Evolutionary conservation across 257 asterid species (phyloP).

Genomic region (Solanum tarapatanum): DNA sequence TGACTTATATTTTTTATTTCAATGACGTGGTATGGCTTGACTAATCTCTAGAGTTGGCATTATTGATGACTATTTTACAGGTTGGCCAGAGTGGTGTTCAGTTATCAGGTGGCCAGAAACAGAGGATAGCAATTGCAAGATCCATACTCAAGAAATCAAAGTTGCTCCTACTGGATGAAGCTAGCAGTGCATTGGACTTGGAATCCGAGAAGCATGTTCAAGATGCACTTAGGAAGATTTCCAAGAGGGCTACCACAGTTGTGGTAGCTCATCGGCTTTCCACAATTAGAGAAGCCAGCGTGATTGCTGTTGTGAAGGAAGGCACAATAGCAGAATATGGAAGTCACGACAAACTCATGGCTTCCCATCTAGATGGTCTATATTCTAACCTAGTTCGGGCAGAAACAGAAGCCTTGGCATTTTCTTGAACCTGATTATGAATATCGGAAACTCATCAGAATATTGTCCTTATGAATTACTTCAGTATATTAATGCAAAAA

Average conservation of each 20-base stretch:
- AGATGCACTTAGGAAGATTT: conserved; percentile 50
- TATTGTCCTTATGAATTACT: not conserved
- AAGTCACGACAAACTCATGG: conserved; percentile 45
- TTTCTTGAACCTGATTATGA: conserved; percentile 21
- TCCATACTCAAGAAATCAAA: conserved; percentile 60
- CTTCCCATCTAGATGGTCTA: conserved; percentile 41
- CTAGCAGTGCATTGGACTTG: conserved; percentile 78
- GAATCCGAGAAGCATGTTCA: conserved; percentile 76
- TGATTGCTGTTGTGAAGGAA: conserved; percentile 50
- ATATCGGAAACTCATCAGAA: not conserved
- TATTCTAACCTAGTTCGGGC: conserved; percentile 60
- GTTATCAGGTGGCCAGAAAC: conserved; percentile 86
- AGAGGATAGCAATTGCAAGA: conserved; percentile 80
- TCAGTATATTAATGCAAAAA: not conserved
- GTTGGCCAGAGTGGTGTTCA: conserved; percentile 77
- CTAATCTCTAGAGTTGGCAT: not conserved
- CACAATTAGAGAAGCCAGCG: conserved; percentile 53
- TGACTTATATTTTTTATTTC: not conserved
- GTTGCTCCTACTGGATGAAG: conserved; percentile 63
- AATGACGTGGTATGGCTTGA: not conserved
- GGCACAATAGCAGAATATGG: conserved; percentile 70
- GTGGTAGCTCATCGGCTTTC: conserved; percentile 85
- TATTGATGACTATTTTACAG: conserved; percentile 14
- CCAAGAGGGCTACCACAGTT: conserved; percentile 52
- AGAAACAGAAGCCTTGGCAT: conserved; percentile 72